A percentile compares a stretch with the other conserved stretches of the same genome.
Conservation (phyloP, 1,284 basidiomycete genomes). For the Ganoderma lucidum region DNA sequence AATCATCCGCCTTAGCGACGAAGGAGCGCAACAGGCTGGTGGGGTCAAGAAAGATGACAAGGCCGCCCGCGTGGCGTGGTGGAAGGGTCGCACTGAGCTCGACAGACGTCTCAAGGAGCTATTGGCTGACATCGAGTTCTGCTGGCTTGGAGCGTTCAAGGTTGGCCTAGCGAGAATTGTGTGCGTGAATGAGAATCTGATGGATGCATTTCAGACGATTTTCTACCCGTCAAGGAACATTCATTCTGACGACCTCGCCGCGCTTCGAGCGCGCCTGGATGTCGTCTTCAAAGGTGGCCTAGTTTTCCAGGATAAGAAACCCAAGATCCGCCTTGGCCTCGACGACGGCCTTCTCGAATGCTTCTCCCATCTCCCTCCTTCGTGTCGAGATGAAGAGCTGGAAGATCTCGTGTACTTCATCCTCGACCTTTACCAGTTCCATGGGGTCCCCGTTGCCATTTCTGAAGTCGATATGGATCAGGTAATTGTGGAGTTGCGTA, state of each 20-base stretch:
- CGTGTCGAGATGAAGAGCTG: slow-evolving; percentile 91
- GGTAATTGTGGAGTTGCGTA: slow-evolving; percentile 78
- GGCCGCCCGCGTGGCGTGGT: slow-evolving; percentile 82
- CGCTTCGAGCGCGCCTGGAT: slow-evolving; percentile 74
- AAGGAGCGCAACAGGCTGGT: slow-evolving; percentile 78
- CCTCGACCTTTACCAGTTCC: slow-evolving; percentile 93
- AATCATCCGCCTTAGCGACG: slow-evolving; percentile 83
- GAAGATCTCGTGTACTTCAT: slow-evolving; percentile 96
- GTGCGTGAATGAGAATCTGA: slow-evolving; percentile 3
- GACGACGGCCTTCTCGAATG: slow-evolving; percentile 85
- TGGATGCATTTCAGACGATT: slow-evolving; percentile 62
- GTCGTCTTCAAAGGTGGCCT: slow-evolving; percentile 77
- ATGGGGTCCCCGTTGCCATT: slow-evolving; percentile 88
- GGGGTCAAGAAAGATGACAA: slow-evolving; percentile 71
- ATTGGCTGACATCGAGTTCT: slow-evolving; percentile 89
- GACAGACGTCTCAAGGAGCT: slow-evolving; percentile 83
- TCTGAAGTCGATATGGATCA: slow-evolving; percentile 95
- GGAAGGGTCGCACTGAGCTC: slow-evolving; percentile 80
- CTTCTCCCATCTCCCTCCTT: slow-evolving; percentile 84
- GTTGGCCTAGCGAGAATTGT: slow-evolving; percentile 49
- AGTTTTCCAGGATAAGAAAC: slow-evolving; percentile 66
- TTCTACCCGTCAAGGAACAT: slow-evolving; percentile 63
- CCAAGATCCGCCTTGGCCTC: slow-evolving; percentile 59
- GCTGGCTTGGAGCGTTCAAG: slow-evolving; percentile 98
- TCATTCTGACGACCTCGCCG: slow-evolving; percentile 54